Evolutionary conservation across 306 rosid species (phyloP), one percentile per base, ranked within the genome.

Genomic region (Leucaena leucocephala): DNA sequence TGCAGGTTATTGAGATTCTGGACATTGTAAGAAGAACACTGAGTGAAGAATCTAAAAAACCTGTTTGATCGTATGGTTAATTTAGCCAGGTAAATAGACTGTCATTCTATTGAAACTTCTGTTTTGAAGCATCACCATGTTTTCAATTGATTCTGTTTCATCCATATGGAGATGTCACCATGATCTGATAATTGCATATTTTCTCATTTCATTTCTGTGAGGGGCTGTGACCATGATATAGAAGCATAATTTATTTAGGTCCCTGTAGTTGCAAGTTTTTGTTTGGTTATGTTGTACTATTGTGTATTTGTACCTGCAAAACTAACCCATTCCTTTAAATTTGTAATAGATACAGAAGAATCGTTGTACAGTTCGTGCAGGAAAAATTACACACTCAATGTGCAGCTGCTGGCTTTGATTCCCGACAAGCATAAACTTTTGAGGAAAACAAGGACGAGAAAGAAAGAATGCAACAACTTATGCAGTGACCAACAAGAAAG

Each of bases 11-110:
- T 62, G 97, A 90, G 75, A 84, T 83, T 82, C 84, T 95, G 91
- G 87, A 90, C 90, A 94, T 93, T 67, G 87, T 92, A 71, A 92
- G 87, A 87, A 85, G 90, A 85, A 90, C 91, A 83, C 80, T 95
- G 82, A 80, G 70, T 39, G 91, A 89, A 73, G 78, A 84, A 57
- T 64, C 75, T 12, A 88, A 64, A 45, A 87, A 74, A 71, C 54
- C 72, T 54, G 83, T 72, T 82, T 89, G 91, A 82, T 75, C 54
- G n/a, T 10, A 74, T 21, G 21, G 16, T 58, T 21, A 57, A 21
- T 59, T 17, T 57, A 22, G 35, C 68, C 71, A 76, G 97, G 94
- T 94, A 88, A 78, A 39, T 70, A 52, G 42, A 68, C 72, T 13
- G 67, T 38, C 65, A 27, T 63, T n/a, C 33, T 68, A 21, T 81